A percentile compares a stretch with the other conserved stretches of the same genome.
phyloP scores from a whole-genome alignment of 208 protist species.

The Crithidia fasciculata region DNA sequence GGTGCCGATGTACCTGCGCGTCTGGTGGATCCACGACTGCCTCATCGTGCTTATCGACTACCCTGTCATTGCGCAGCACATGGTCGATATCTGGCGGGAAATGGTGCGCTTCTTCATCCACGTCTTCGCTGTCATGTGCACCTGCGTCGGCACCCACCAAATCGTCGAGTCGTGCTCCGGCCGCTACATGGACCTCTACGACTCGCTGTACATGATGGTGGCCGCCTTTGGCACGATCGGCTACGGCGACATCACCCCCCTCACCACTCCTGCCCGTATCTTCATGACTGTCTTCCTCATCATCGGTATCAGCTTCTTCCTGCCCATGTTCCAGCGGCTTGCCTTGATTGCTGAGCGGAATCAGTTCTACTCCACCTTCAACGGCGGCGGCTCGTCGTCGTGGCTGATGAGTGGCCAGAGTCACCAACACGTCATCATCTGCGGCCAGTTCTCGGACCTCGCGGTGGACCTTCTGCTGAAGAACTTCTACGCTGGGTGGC shows the following conservation, averaged over 20 bases:
- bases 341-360: conserved; percentile 42
- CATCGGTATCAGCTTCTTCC: conserved; percentile 81
- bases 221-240: conserved; percentile 79
- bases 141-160: conserved; percentile 76
- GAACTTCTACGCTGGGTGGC: conserved; percentile 85
- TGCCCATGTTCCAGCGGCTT: conserved; percentile 69
- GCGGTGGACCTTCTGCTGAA: conserved; percentile 71
- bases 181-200: conserved; percentile 67
- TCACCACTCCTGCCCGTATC: conserved; percentile 60
- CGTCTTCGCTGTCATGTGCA: conserved; percentile 70
- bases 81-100: conserved; percentile 68
- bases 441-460: conserved; percentile 66
- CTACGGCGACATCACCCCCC: conserved; percentile 67
- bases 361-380: conserved; percentile 63
- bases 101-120: conserved; percentile 65
- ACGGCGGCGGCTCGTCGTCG: conserved; percentile 30
- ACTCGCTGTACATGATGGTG: conserved; percentile 76
- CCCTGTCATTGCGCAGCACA: conserved; percentile 52
- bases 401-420: conserved; percentile 30
- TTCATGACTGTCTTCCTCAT: conserved; percentile 76
- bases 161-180: conserved; percentile 72
- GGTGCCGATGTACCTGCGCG: conserved; percentile 86
- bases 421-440: conserved; percentile 75
- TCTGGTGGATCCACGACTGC: conserved; percentile 81
- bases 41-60: conserved; percentile 74